phyloP scores from a whole-genome alignment of 2,329 filamentous ascomycete species.

The Penicillium sp. region DNA sequence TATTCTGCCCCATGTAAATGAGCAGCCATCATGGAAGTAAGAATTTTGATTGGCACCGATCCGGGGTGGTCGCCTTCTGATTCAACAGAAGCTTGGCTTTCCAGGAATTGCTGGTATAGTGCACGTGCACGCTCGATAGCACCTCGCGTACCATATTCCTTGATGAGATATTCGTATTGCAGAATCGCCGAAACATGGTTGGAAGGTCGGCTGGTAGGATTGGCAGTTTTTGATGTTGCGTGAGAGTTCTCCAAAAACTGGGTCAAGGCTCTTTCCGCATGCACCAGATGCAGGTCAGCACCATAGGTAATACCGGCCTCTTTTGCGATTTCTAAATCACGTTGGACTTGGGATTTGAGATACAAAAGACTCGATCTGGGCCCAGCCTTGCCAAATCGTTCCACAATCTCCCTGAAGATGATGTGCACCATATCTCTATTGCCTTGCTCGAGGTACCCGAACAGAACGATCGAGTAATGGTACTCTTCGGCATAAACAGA shows the following conservation, averaged over 20 bases:
- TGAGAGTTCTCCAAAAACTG: slow-evolving; percentile 44
- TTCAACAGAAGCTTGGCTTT: slow-evolving; percentile 12
- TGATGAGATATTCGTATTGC: slow-evolving; percentile 62
- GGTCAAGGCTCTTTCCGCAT: slow-evolving; percentile 43
- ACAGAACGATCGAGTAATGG: slow-evolving; percentile 53
- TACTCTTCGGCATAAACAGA: slow-evolving; percentile 46
- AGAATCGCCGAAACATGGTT: slow-evolving; percentile 36
- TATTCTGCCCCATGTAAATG: slow-evolving; percentile 63
- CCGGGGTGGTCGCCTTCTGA: slow-evolving; percentile 25
- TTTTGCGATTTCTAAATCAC: slow-evolving; percentile 34
- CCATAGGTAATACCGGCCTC: slow-evolving; percentile 14
- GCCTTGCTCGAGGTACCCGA: slow-evolving; percentile 55
- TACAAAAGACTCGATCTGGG: slow-evolving; percentile 41
- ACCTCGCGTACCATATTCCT: slow-evolving; percentile 55
- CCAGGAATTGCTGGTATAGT: slow-evolving; percentile 60
- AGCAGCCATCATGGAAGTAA: slow-evolving; percentile 70
- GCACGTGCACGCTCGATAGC: slow-evolving; percentile 56
- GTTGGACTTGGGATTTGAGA: slow-evolving; percentile 39
- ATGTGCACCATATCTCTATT: slow-evolving; percentile 54
- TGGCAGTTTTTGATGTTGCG: slow-evolving; percentile 47
- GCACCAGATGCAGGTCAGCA: slow-evolving; percentile 30
- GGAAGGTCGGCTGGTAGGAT: slow-evolving; percentile 40
- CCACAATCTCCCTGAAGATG: slow-evolving; percentile 51
- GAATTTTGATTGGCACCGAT: slow-evolving; percentile 58
- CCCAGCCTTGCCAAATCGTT: slow-evolving; percentile 39